phyloP scores from a whole-genome alignment of 768 basidiomycete genomes.

The Strobilomyces dryophilus region DNA sequence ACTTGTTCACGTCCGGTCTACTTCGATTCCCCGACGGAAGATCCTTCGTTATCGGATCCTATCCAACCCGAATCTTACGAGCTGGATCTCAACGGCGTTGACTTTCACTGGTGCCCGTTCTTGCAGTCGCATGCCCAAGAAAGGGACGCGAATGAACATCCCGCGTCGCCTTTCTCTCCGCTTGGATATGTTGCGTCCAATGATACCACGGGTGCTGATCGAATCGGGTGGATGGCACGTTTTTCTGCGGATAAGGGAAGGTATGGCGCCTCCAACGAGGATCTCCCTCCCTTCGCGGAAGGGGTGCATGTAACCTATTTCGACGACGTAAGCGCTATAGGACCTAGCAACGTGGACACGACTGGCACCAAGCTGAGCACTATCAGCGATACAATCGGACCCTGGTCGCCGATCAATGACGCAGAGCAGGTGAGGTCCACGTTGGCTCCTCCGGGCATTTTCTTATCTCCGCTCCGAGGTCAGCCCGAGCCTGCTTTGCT shows the following conservation, averaged over 20 bases:
- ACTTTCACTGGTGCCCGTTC: slow-evolving; percentile 58
- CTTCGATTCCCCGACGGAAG: slow-evolving; percentile 51
- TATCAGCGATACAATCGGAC: not conserved
- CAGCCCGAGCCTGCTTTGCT: slow-evolving; percentile 2
- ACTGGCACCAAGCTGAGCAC: not conserved
- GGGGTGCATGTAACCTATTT: slow-evolving; percentile 9
- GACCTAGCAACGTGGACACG: slow-evolving; percentile 8
- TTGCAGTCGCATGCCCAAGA: slow-evolving; percentile 23
- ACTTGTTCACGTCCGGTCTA: slow-evolving; percentile 35
- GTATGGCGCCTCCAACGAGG: slow-evolving; percentile 10
- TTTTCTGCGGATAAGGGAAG: slow-evolving; percentile 8
- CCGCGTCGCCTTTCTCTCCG: not conserved
- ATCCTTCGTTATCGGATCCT: slow-evolving; percentile 40
- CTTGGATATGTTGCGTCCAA: slow-evolving; percentile 5
- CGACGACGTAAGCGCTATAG: not conserved
- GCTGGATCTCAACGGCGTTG: slow-evolving; percentile 39
- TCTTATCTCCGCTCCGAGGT: slow-evolving; percentile 30
- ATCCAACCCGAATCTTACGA: slow-evolving; percentile 34
- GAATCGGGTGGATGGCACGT: slow-evolving; percentile 10
- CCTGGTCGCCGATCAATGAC: slow-evolving; percentile 15
- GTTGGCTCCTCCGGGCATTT: slow-evolving; percentile 23
- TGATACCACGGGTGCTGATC: slow-evolving; percentile 11
- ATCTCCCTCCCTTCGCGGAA: slow-evolving; percentile 5
- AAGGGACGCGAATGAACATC: not conserved
- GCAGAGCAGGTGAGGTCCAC: slow-evolving; percentile 1